These are phyloP conservation scores for Paecilomyces formosus DNA, from an alignment of 2,329 filamentous ascomycete species.

Conservation along the genomic window DNA sequence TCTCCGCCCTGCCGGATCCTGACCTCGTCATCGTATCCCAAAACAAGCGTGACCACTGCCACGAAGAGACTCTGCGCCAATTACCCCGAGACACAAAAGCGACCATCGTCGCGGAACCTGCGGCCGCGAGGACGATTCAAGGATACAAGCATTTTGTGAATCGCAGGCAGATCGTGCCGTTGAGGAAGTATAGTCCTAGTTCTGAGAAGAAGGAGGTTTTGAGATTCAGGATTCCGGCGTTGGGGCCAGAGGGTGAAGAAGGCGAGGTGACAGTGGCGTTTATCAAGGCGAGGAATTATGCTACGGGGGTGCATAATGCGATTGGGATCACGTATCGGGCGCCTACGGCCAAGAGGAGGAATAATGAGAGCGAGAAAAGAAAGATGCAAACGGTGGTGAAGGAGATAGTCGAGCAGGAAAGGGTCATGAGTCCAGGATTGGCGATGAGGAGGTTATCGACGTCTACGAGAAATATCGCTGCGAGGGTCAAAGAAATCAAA, in stretches of 20 bases:
- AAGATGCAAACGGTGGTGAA: not conserved
- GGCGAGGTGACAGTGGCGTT: constrained; percentile 68
- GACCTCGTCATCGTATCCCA: constrained; percentile 55
- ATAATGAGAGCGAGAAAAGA: no score
- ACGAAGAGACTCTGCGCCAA: constrained; percentile 60
- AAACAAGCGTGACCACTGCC: constrained; percentile 62
- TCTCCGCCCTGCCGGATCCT: constrained; percentile 47
- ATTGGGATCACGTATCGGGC: constrained; percentile 66
- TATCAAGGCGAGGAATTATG: constrained; percentile 48
- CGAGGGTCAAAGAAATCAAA: not conserved
- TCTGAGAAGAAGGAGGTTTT: constrained; percentile 24
- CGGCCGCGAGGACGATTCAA: constrained; percentile 57
- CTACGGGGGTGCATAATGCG: constrained; percentile 57
- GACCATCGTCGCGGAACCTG: constrained; percentile 58
- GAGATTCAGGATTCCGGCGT: constrained; percentile 48
- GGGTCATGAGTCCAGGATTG: not conserved
- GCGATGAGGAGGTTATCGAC: not conserved
- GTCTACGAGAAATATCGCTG: not conserved
- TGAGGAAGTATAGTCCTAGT: constrained; percentile 35
- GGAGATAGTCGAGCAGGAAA: not conserved
- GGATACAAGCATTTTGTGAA: constrained; percentile 61
- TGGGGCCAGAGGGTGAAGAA: constrained; percentile 44
- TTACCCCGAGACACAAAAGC: constrained; percentile 50
- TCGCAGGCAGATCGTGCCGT: constrained; percentile 34
- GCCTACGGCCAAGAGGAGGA: constrained; percentile 26